phyloP scores from a whole-genome alignment of 2,329 filamentous ascomycete genomes.

The Aspergillus sp. region DNA sequence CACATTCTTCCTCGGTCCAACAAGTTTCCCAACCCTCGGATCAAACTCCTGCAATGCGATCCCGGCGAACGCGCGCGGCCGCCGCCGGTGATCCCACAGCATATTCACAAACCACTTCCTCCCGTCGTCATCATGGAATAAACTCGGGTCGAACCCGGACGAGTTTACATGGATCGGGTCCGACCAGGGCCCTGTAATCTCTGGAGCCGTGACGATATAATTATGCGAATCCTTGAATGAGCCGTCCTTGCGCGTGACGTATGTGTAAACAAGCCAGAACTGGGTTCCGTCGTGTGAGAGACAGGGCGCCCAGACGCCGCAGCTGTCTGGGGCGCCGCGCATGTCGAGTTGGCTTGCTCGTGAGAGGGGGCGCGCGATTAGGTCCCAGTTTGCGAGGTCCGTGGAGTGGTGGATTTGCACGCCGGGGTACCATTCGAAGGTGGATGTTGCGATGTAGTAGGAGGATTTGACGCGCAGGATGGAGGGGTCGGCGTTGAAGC shows the following conservation, averaged over 20 bases:
- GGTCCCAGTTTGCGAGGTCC: conserved; percentile 38
- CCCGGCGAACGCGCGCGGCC: background rate
- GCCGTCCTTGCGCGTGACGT: conserved; percentile 63
- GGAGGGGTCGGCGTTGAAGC: conserved; percentile 63
- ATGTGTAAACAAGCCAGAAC: conserved; percentile 47
- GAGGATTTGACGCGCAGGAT: conserved; percentile 49
- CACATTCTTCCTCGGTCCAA: conserved; percentile 5
- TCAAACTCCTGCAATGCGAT: conserved; percentile 7
- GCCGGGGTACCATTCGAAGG: conserved; percentile 61
- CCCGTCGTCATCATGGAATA: conserved; percentile 32
- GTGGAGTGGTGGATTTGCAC: conserved; percentile 59
- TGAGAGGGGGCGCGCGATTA: conserved; percentile 26
- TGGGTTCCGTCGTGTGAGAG: conserved; percentile 44
- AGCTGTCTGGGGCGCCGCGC: conserved; percentile 23
- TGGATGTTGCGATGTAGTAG: conserved; percentile 60
- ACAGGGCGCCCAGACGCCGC: conserved; percentile 47
- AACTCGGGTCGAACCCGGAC: conserved; percentile 53
- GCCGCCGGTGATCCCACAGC: conserved; percentile 1
- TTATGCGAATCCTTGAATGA: conserved; percentile 59
- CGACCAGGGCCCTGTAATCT: conserved; percentile 43
- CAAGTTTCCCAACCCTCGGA: background rate
- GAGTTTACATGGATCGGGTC: conserved; percentile 52
- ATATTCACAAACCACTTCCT: conserved; percentile 11
- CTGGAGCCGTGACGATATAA: conserved; percentile 53
- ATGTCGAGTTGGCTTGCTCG: conserved; percentile 23